Evolutionary conservation across 495 filamentous ascomycete species (phyloP), one percentile per base, ranked within the genome.

Genomic region (Hyaloscypha bicolor): DNA sequence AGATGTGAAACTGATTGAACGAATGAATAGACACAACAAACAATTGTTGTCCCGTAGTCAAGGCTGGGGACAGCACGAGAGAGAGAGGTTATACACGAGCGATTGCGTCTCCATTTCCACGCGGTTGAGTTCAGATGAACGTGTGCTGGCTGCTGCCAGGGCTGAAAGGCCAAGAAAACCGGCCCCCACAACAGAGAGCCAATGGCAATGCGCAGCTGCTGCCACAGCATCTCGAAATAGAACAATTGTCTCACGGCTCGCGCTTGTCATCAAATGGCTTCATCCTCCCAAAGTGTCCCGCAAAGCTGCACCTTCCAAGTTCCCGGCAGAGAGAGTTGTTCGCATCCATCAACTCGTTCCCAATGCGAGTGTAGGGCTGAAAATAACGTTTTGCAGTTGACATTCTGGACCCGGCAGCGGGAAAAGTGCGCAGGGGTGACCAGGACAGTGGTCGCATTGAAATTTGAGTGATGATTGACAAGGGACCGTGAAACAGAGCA

Each of bases 171-270:
- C 33, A 37, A 32, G 21, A 12, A 30, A 11, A 32, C 33, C 59
- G 33, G 22, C 9, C 25, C 59, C 59, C 32, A 39, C 35, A 9
- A 11, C 33, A 3, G 16, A 22, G 19, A 4, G 33, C 48, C 51
- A 52, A 45, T 21, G 59, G 25, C 33, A 14, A 14, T 19, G 11
- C 8, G 22, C 8, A 16, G 32, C 51, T 14, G 39, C 21, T 39
- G 39, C 61, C 61, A 35, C 61, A 1, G 4, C 9, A 30, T 53
- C 61, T 55, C 48, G 51, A 63, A 63, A 63, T 63, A 63, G 61
- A 53, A 63, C 42, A 4, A 14, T 30, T 19, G 60, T 63, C 45
- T 22, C 60, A 63, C 42, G 2, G 31, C 60, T 51, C 22, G 30
- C 42, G 0, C 21, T 19, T 25, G 2, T 30, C 42, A 63, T 63